These are phyloP conservation scores for Phytophthora pistaciae DNA, from an alignment of 352 stramenopile genomes.

Conservation along the genomic window DNA sequence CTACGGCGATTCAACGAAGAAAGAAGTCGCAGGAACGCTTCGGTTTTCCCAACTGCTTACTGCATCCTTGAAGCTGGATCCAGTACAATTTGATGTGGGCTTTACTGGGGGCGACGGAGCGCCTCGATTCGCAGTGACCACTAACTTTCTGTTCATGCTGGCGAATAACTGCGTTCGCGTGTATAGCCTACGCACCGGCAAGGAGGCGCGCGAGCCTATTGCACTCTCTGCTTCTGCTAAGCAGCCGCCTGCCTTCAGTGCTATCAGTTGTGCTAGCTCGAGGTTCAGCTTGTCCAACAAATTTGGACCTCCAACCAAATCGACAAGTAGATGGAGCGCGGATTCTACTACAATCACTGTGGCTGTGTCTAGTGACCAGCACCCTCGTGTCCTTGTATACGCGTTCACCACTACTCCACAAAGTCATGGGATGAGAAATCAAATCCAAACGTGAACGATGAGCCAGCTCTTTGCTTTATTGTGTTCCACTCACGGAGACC, in stretches of 20 bases:
- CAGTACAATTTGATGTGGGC: conserved; percentile 34
- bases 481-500: not conserved
- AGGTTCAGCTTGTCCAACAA: not conserved
- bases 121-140: conserved; percentile 52
- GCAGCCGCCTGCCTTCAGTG: conserved; percentile 30
- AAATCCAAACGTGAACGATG: conserved; percentile 17
- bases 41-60: conserved; percentile 48
- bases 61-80: conserved; percentile 26
- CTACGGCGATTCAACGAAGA: conserved; percentile 27
- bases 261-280: conserved; percentile 26
- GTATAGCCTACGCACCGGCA: conserved; percentile 34
- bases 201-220: conserved; percentile 31
- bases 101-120: conserved; percentile 34
- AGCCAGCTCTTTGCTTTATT: conserved; percentile 10
- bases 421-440: conserved; percentile 11
- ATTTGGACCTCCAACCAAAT: conserved; percentile 3
- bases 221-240: conserved; percentile 18
- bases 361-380: conserved; percentile 32
- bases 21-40: conserved; percentile 31
- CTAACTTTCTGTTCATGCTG: conserved; percentile 43
- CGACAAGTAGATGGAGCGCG: not conserved
- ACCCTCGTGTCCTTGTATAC: conserved; percentile 33
- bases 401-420: conserved; percentile 21
- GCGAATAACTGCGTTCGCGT: conserved; percentile 45
- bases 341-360: conserved; percentile 25